Percentiles rank a stretch among this genome's conserved stretches.
Evolutionary conservation across 2,329 filamentous ascomycete genomes (phyloP).

Genomic region (Magnaporthales sp.): DNA sequence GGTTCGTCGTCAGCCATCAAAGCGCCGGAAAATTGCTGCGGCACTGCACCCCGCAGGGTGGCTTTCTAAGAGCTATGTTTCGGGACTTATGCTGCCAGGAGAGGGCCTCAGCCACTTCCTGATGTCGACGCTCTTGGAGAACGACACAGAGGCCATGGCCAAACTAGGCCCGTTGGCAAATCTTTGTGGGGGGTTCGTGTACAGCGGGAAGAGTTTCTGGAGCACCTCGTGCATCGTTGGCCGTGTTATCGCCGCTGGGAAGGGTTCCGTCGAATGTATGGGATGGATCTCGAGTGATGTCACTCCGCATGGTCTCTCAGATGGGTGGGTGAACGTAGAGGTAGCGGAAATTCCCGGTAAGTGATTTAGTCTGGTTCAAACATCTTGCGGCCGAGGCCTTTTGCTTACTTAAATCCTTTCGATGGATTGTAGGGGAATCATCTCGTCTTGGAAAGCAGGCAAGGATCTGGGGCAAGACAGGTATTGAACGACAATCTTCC

Average conservation of each 20-base stretch:
- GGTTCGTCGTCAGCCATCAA: conserved; percentile 25
- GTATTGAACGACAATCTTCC: conserved; percentile 50
- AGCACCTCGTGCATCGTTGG: conserved; percentile 58
- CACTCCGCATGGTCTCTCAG: conserved; percentile 37
- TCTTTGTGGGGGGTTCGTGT: conserved; percentile 56
- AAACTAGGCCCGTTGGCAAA: conserved; percentile 52
- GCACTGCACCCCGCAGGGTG: conserved; percentile 52
- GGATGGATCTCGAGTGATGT: conserved; percentile 59
- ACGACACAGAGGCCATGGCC: conserved; percentile 50
- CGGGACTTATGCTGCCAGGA: conserved; percentile 55
- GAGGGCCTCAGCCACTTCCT: conserved; percentile 54
- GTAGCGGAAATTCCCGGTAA: conserved; percentile 44
- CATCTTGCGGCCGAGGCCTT: neutral
- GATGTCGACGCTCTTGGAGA: conserved; percentile 58
- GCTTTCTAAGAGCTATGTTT: conserved; percentile 61
- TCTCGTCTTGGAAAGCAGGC: conserved; percentile 39
- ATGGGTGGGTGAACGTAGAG: conserved; percentile 53
- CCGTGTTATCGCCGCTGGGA: conserved; percentile 53
- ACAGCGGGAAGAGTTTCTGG: conserved; percentile 58
- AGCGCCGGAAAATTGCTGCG: conserved; percentile 46
- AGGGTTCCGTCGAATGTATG: conserved; percentile 56
- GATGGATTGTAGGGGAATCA: neutral
- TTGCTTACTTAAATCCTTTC: neutral
- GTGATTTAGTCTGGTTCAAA: conserved; percentile 10
- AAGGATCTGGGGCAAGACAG: conserved; percentile 51